Evolutionary conservation across 2,329 filamentous ascomycete species (phyloP).

Genomic region (Scolecobasidium constrictum): DNA sequence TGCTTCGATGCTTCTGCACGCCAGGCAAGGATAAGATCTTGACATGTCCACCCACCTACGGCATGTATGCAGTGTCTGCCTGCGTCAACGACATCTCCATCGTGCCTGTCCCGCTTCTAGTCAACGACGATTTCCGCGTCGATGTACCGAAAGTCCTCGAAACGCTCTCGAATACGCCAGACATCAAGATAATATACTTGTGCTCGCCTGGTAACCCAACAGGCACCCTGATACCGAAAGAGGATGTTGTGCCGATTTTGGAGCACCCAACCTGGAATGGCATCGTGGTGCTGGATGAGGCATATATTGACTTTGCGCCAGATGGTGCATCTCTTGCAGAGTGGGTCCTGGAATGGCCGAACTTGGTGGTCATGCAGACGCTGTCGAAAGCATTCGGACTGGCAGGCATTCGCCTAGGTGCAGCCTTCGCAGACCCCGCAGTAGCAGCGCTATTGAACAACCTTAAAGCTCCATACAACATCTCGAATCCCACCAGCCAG

Average conservation of each 20-base stretch:
- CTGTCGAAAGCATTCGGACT: constrained; percentile 96
- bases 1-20: constrained; percentile 85
- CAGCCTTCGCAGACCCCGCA: constrained; percentile 64
- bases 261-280: constrained; percentile 92
- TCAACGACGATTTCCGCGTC: constrained; percentile 61
- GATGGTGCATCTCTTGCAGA: constrained; percentile 73
- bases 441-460: constrained; percentile 78
- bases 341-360: constrained; percentile 87
- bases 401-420: constrained; percentile 83
- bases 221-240: constrained; percentile 64
- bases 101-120: constrained; percentile 72
- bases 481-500: constrained; percentile 76
- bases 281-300: constrained; percentile 85
- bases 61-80: constrained; percentile 94
- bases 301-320: constrained; percentile 89
- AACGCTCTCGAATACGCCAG: constrained; percentile 49
- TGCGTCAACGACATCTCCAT: constrained; percentile 86
- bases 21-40: constrained; percentile 84
- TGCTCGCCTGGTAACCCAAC: constrained; percentile 96
- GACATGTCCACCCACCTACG: constrained; percentile 92
- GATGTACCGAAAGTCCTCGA: constrained; percentile 57
- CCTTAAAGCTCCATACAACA: constrained; percentile 93
- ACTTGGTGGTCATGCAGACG: constrained; percentile 96
- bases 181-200: constrained; percentile 82
- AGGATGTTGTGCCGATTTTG: constrained; percentile 62